Percentiles rank a stretch among this genome's conserved stretches.
These are phyloP conservation scores for Mercurialis annua DNA, from an alignment of 345 rosid genomes.

Conservation along the genomic window DNA sequence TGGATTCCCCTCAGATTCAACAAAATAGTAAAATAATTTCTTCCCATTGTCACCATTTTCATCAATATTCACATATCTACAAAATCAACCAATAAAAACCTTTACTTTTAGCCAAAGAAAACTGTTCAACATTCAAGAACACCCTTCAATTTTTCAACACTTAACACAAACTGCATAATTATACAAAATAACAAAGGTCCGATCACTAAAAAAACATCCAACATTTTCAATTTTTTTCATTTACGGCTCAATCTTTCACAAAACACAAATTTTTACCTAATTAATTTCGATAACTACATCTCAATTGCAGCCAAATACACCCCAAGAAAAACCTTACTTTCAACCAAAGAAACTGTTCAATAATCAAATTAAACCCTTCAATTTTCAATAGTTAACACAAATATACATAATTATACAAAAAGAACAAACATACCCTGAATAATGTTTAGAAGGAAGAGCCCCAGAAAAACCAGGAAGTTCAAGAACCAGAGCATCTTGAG, in stretches of 20 bases:
- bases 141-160: background rate
- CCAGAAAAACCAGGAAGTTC: constrained; percentile 66
- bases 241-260: too few relatives aligned
- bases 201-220: too few relatives aligned
- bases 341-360: background rate
- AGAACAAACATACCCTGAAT: constrained; percentile 57
- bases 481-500: constrained; percentile 49
- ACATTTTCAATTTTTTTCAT: too few relatives aligned
- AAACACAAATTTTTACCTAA: too few relatives aligned
- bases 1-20: constrained; percentile 69
- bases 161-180: too few relatives aligned
- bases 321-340: constrained; percentile 1
- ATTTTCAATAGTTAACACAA: constrained; percentile 4
- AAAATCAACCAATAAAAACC: background rate
- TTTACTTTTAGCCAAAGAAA: too few relatives aligned
- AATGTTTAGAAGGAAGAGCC: constrained; percentile 71
- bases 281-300: too few relatives aligned
- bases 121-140: background rate
- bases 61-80: constrained; percentile 70
- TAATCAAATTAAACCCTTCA: background rate
- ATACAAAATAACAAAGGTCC: too few relatives aligned
- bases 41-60: constrained; percentile 40
- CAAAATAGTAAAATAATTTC: constrained; percentile 75
- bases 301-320: too few relatives aligned
- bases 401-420: background rate